Conservation (phyloP, 1,139 yeast species). For the Saccharomyces hybrid region DNA sequence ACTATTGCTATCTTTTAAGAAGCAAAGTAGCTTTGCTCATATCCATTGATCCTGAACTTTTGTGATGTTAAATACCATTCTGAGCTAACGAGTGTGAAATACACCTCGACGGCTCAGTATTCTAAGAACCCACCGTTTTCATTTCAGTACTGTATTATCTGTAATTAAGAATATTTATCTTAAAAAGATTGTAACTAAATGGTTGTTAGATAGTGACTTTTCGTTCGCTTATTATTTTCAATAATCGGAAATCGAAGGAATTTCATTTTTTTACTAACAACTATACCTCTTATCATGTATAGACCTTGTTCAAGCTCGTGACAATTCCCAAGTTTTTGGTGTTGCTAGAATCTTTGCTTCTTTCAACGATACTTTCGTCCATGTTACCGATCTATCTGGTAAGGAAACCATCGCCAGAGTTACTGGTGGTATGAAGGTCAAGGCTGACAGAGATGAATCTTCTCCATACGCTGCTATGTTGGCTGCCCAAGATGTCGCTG, state of each 20-base stretch:
- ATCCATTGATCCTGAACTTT: background rate
- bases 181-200: background rate
- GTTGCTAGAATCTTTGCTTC: slow-evolving; percentile 99
- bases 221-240: background rate
- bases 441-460: slow-evolving; percentile 99
- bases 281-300: slow-evolving; percentile 2
- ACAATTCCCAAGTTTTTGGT: slow-evolving; percentile 98
- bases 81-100: too few relatives aligned
- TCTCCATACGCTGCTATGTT: slow-evolving; percentile 99
- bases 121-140: background rate
- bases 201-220: background rate
- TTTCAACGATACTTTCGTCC: slow-evolving; percentile 99
- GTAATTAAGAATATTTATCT: background rate
- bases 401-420: slow-evolving; percentile 99
- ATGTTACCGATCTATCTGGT: slow-evolving; percentile 98
- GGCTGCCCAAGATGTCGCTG: slow-evolving; percentile 99
- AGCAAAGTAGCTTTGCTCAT: background rate
- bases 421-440: slow-evolving; percentile 99
- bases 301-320: slow-evolving; percentile 59
- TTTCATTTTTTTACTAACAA: slow-evolving; percentile 11
- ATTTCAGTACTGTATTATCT: background rate
- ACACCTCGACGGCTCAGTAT: background rate
- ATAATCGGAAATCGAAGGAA: background rate
- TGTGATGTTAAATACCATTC: background rate
- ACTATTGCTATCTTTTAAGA: background rate